phyloP scores from a whole-genome alignment of 306 rosid species.

The Fragaria iinumae region DNA sequence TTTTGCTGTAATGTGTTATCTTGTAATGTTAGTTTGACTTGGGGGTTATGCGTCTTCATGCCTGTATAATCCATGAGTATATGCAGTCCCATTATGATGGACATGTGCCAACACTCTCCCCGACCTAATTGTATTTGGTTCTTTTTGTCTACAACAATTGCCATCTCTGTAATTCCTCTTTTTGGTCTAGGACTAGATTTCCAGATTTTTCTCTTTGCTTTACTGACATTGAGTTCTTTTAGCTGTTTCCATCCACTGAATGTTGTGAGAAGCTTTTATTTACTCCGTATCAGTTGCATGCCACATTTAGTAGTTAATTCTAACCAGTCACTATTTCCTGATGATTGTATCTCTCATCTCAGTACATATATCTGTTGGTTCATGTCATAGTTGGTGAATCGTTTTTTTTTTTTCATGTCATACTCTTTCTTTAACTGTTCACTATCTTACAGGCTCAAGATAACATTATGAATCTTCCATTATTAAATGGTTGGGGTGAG shows the following conservation, averaged over 20 bases:
- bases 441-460: slow-evolving; percentile 75
- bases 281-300: neutral
- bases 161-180: neutral
- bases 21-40: neutral
- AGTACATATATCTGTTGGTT: slow-evolving; percentile 8
- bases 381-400: slow-evolving; percentile 2
- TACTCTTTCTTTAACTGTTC: slow-evolving; percentile 8
- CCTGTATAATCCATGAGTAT: neutral
- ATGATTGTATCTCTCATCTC: neutral
- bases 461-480: slow-evolving; percentile 89
- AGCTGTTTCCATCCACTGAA: neutral
- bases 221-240: neutral
- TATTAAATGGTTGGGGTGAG: slow-evolving; percentile 96
- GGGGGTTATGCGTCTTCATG: neutral
- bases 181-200: neutral
- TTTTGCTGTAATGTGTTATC: neutral
- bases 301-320: neutral
- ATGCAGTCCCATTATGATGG: neutral
- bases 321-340: neutral
- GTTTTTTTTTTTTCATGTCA: slow-evolving; percentile 16
- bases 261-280: neutral
- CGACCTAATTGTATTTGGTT: neutral
- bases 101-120: neutral
- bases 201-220: neutral
- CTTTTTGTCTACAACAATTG: neutral